Evolutionary conservation across 2,329 filamentous ascomycete species (phyloP).

Genomic region (Peltaster fructicola): DNA sequence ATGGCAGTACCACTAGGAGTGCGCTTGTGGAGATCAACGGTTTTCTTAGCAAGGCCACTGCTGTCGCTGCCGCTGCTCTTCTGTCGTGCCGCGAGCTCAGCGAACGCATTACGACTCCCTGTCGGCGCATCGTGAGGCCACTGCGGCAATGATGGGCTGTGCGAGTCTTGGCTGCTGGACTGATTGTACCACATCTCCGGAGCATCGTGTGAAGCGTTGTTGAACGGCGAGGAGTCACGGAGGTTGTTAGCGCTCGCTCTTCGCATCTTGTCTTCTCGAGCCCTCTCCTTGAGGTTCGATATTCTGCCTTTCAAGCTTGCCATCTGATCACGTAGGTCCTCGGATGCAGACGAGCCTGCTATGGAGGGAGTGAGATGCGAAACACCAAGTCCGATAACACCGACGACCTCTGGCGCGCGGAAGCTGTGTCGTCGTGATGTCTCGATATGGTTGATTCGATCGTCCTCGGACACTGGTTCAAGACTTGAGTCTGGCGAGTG

Average conservation of each 20-base stretch:
- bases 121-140: too few species aligned
- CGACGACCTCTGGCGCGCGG: too few species aligned
- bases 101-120: conserved; percentile 14
- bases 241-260: conserved; percentile 60
- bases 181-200: conserved; percentile 15
- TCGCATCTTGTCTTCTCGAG: conserved; percentile 60
- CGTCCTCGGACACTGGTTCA: conserved; percentile 26
- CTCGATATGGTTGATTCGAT: too few species aligned
- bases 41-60: conserved; percentile 1
- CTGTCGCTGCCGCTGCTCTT: not conserved
- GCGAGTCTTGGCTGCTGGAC: conserved; percentile 1
- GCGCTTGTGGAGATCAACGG: conserved; percentile 8
- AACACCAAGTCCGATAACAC: too few species aligned
- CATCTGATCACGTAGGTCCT: conserved; percentile 67
- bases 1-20: conserved; percentile 12
- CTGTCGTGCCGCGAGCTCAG: conserved; percentile 8
- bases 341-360: conserved; percentile 53
- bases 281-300: conserved; percentile 59
- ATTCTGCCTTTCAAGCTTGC: conserved; percentile 72
- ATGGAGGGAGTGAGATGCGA: too few species aligned
- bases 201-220: conserved; percentile 39
- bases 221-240: conserved; percentile 51
- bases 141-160: too few species aligned
- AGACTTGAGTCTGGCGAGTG: conserved; percentile 23
- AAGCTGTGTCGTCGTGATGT: too few species aligned